Base-by-base conservation (phyloP, 2,329 filamentous ascomycete genomes). In the Fusarium sororula region DNA sequence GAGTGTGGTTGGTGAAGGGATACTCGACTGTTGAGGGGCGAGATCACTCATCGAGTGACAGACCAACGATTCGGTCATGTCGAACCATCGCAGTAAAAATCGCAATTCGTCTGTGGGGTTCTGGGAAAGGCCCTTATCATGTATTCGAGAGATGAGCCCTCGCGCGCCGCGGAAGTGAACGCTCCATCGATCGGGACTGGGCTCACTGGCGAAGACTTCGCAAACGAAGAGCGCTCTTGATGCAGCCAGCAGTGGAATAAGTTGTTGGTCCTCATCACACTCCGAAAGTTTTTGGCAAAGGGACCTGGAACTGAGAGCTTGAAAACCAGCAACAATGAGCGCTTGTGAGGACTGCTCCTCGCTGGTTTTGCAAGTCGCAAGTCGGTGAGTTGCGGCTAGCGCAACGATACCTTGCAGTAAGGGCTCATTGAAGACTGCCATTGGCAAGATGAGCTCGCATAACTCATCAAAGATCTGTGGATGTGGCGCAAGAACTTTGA, bases 41-140 rank as follows among this genome's bases (percentile, higher is more conserved):
- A 74, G 67, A 4, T 74, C 71, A n/a, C 47, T 55, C 7, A 68
- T 62, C 1, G 72, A 57, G 32, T 72, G 63, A 15, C 72, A 74
- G n/a, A 74, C 72, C 8, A 74, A 5, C 6, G 72, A 74, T 38
- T 74, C 72, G 3, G 72, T 74, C 72, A 74, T 74, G 12, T 74
- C 72, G 26, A 68, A 74, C 72, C 72, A 74, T 26, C 72, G 59
- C 7, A 74, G 14, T 35, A 74, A n/a, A 24, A 74, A 74, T 13
- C 67, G 42, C 7, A 74, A 37, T 32, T 74, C 72, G 4, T 74
- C 72, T 3, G 57, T 62, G 12, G 71, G 72, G 10, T 68, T 65
- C 18, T 72, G 50, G 0, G 41, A 64, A 10, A 72, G 58, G 0
- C 71, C 68, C 11, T 65, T 74, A 3, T 74, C 63, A 0, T 74